These are phyloP conservation scores for Lasiodiplodia gonubiensis DNA, from an alignment of 2,329 filamentous ascomycete species.

Conservation along the genomic window DNA sequence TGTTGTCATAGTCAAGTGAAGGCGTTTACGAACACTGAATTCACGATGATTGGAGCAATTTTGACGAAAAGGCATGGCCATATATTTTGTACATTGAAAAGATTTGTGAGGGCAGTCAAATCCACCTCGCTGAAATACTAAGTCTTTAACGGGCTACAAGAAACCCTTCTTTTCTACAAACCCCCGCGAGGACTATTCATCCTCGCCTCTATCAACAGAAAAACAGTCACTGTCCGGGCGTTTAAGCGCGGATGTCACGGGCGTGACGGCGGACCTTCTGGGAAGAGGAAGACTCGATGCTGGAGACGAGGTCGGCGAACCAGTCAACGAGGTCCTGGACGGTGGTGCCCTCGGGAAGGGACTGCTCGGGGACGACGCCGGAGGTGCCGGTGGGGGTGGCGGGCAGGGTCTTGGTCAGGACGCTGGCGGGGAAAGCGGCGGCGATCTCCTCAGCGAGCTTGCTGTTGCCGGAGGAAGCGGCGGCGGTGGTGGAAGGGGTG, in stretches of 20 bases:
- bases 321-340: constrained; percentile 26
- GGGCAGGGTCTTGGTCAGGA: constrained; percentile 18
- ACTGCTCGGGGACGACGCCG: constrained; percentile 12
- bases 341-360: constrained; percentile 7
- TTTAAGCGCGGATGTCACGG: constrained; percentile 56
- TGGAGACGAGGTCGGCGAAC: constrained; percentile 65
- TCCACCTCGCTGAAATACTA: constrained; percentile 7
- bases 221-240: neutral
- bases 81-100: constrained; percentile 18
- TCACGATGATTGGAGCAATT: neutral
- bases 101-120: neutral
- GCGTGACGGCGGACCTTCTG: constrained; percentile 65
- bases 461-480: constrained; percentile 8
- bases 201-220: neutral
- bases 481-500: constrained; percentile 13
- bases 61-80: constrained; percentile 4
- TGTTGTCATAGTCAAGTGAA: too few relatives aligned
- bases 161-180: neutral
- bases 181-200: neutral
- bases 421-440: constrained; percentile 22
- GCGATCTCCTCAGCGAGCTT: constrained; percentile 6
- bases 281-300: constrained; percentile 68
- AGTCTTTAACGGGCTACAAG: neutral
- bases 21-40: too few relatives aligned
- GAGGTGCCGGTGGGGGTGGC: constrained; percentile 10